These are phyloP conservation scores for Saturnispora sekii DNA, from an alignment of 805 yeast genomes.

Conservation along the genomic window DNA sequence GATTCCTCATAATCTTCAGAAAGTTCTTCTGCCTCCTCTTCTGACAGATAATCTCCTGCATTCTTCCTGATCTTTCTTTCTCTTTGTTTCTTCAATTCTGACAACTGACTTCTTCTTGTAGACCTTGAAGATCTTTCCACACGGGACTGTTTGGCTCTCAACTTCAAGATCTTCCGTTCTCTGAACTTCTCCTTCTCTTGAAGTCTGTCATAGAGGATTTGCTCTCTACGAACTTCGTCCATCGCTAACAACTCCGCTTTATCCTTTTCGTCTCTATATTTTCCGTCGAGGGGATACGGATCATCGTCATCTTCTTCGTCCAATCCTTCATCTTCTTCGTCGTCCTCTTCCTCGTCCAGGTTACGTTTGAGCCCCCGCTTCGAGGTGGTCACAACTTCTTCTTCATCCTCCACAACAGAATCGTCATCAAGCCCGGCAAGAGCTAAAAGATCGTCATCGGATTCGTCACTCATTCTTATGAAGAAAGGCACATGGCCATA, in stretches of 20 bases:
- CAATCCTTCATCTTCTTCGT: conserved; percentile 23
- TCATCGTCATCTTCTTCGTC: conserved; percentile 38
- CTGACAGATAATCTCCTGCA: conserved; percentile 23
- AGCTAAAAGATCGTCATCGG: conserved; percentile 84
- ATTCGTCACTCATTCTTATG: conserved; percentile 14
- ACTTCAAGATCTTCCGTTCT: conserved; percentile 74
- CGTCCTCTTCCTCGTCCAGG: conserved; percentile 21
- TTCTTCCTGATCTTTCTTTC: conserved; percentile 22
- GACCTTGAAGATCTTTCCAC: conserved; percentile 26
- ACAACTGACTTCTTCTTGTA: conserved; percentile 26
- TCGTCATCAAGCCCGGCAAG: conserved; percentile 65
- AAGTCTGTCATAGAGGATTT: conserved; percentile 80
- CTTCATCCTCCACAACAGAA: conserved; percentile 36
- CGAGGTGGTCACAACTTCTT: conserved; percentile 26
- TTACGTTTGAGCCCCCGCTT: conserved; percentile 1
- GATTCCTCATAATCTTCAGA: conserved; percentile 30
- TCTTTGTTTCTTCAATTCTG: conserved; percentile 30
- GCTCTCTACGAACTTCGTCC: conserved; percentile 92
- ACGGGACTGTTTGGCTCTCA: conserved; percentile 60
- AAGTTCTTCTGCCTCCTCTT: conserved; percentile 26
- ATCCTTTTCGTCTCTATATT: conserved; percentile 77
- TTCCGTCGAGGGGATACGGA: conserved; percentile 93
- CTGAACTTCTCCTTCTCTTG: conserved; percentile 85
- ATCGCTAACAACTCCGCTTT: conserved; percentile 51
- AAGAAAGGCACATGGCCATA: background rate